Percentiles rank a stretch among this genome's conserved stretches.
Evolutionary conservation across 2,329 filamentous ascomycete species (phyloP).

Genomic region (Fusarium duplospermum): DNA sequence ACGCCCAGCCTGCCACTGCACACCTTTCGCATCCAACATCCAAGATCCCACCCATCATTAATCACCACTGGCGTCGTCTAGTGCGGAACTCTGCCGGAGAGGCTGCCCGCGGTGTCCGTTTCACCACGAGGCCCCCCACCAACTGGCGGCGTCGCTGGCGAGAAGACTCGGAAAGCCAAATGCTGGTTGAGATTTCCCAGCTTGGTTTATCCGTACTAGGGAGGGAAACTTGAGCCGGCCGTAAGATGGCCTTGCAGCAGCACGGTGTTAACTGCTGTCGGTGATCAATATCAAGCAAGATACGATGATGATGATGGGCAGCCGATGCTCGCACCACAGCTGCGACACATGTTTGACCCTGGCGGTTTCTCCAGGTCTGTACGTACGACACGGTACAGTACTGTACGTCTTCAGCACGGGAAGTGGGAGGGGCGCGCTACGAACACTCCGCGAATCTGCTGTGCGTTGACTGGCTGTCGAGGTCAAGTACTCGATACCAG

Average conservation of each 20-base stretch:
- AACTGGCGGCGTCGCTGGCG: slow-evolving; percentile 31
- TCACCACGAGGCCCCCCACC: slow-evolving; percentile 42
- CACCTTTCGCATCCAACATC: slow-evolving; percentile 19
- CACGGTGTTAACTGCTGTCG: neutral
- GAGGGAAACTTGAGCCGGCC: slow-evolving; percentile 25
- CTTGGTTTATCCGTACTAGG: neutral
- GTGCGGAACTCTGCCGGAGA: slow-evolving; percentile 42
- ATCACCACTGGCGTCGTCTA: slow-evolving; percentile 20
- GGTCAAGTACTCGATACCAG: slow-evolving; percentile 23
- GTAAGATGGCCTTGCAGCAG: neutral
- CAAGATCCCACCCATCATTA: slow-evolving; percentile 29
- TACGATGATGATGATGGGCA: neutral
- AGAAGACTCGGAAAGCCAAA: slow-evolving; percentile 34
- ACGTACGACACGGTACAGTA: neutral
- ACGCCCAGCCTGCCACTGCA: slow-evolving; percentile 22
- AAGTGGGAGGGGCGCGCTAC: slow-evolving; percentile 13
- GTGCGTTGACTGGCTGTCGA: neutral
- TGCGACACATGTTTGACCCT: slow-evolving; percentile 17
- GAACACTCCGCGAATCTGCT: neutral
- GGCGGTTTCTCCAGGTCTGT: neutral
- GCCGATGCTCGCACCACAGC: slow-evolving; percentile 1
- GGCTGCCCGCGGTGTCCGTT: slow-evolving; percentile 36
- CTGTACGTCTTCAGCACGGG: neutral
- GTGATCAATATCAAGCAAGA: neutral
- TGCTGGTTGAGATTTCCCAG: slow-evolving; percentile 21